Percentiles rank a stretch among this genome's conserved stretches.
phyloP scores from a whole-genome alignment of 2,329 filamentous ascomycete species.

The Sclerotinia sclerotiorum region DNA sequence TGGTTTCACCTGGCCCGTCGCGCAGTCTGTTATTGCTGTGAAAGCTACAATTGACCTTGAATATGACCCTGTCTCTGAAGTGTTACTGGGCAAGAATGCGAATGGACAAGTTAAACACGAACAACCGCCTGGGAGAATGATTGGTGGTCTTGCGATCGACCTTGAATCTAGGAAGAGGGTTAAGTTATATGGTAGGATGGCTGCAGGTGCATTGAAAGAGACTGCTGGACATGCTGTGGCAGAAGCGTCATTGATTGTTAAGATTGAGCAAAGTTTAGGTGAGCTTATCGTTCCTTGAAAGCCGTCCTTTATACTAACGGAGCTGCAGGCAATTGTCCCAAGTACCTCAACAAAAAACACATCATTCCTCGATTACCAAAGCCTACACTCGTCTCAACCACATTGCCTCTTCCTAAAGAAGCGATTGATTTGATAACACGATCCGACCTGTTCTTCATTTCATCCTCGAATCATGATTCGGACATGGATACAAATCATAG shows the following conservation, averaged over 20 bases:
- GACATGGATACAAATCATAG: conserved; percentile 85
- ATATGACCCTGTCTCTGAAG: conserved; percentile 68
- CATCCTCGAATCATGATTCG: conserved; percentile 57
- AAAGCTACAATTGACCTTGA: conserved; percentile 57
- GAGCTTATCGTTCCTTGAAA: conserved; percentile 24
- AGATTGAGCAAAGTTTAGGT: conserved; percentile 67
- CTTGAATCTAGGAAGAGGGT: conserved; percentile 66
- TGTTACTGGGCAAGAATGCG: conserved; percentile 54
- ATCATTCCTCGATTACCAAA: conserved; percentile 56
- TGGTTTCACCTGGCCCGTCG: conserved; percentile 64
- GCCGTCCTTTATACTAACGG: conserved; percentile 9
- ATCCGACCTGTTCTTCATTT: conserved; percentile 77
- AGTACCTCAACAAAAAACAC: conserved; percentile 76
- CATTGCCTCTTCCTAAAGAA: conserved; percentile 39
- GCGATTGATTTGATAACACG: conserved; percentile 54
- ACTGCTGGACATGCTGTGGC: conserved; percentile 31
- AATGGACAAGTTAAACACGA: conserved; percentile 43
- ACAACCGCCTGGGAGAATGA: conserved; percentile 47
- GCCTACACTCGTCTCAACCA: conserved; percentile 52
- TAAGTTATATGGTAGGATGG: conserved; percentile 69
- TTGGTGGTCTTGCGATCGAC: conserved; percentile 63
- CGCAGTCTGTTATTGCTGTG: conserved; percentile 61
- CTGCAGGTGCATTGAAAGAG: conserved; percentile 58
- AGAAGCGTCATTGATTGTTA: conserved; percentile 57
- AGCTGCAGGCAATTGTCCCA: conserved; percentile 71